Base-by-base conservation (phyloP, 148 eudicot species). In the Selenicereus undatus region DNA sequence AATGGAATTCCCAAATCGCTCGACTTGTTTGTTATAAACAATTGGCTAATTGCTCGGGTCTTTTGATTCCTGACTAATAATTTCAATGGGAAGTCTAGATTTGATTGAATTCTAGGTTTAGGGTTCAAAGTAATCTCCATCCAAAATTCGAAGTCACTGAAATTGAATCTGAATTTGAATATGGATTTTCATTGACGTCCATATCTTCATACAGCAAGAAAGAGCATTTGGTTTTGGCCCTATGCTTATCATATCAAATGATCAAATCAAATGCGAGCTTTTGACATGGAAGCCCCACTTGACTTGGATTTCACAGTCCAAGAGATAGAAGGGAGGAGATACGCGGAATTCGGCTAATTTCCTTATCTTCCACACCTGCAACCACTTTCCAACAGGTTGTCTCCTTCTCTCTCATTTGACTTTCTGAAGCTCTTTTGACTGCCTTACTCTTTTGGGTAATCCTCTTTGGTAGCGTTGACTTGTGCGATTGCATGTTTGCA, bases 371-470 rank as follows among this genome's bases (percentile, higher is more conserved):
- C 73, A 48, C 27, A 70, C 26, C 11, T 69, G 75, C 66, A 50
- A 24, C 64, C 60, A 11, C 32, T 24, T 27, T 68, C 29, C 45
- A 39, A 39, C 32, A 9, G n/a, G 80, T 69, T 43, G 11, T 36
- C 16, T 3, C 30, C 11, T 8, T 50, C 77, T 73, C 51, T 36
- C 50, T 76, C 71, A 42, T 60, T 76, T 76, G 79, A 76, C 50
- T 58, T 58, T 60, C 8, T 58, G 20, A 3, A 4, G 30, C 27
- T 10, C 8, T 3, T 24, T 66, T 66, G 58, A 78, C 42, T 27
- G 29, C 54, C 8, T 66, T 11, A 27, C 80, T 66, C 60, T 45
- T 13, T 39, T 78, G 72, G 54, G 24, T 66, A 36, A 50, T 78
- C 17, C 48, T 64, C 20, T 36, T 36, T 24, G 48, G 48, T 22